Base-by-base conservation (phyloP, 1,284 basidiomycete genomes). In the Ceratobasidium sp. region DNA sequence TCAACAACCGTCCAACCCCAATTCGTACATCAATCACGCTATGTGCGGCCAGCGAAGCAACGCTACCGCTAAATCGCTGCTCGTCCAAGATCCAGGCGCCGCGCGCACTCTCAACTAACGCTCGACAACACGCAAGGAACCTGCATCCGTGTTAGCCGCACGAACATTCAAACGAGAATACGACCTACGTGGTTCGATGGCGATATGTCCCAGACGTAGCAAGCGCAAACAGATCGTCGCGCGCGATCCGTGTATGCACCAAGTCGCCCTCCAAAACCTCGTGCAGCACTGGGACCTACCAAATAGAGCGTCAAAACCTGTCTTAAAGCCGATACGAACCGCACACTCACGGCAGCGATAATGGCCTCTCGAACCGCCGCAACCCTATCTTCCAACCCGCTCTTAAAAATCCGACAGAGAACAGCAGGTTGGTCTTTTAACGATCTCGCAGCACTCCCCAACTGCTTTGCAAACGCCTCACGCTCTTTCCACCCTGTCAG, bases 1-100 rank as follows among this genome's bases (percentile, higher is more conserved):
- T 85, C 23, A 88, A 81, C 38, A 92, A 83, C 54, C 92, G 86
- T 14, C 95, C 90, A 1, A 96, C 84, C 7, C 88, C 90, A 73
- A 98, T 93, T 51, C 95, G 87, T 58, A 98, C 94, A 77, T 95
- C 95, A 61, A 94, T 83, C 28, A 98, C 87, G n/a, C 78, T 79
- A 78, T 96, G 94, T 44, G 82, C 78, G 16, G 87, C 86, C 59
- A 97, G 84, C 59, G 79, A 78, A 38, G 83, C 81, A 12, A 97
- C 80, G 16, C 84, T 81, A 59, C 83, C 80, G 79, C 94, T 86
- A 74, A 91, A 86, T 54, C 84, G 81, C 72, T 86, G 84, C 77
- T 90, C 87, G 73, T 86, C 81, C 42, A 83, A 79, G 21, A 76
- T 78, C 73, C 78, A 76, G 46, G 81, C 80, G 59, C 81, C 79